Percentiles rank a stretch among this genome's conserved stretches.
Conservation (phyloP, 1,139 yeast genomes). For the Taphrina populina region DNA sequence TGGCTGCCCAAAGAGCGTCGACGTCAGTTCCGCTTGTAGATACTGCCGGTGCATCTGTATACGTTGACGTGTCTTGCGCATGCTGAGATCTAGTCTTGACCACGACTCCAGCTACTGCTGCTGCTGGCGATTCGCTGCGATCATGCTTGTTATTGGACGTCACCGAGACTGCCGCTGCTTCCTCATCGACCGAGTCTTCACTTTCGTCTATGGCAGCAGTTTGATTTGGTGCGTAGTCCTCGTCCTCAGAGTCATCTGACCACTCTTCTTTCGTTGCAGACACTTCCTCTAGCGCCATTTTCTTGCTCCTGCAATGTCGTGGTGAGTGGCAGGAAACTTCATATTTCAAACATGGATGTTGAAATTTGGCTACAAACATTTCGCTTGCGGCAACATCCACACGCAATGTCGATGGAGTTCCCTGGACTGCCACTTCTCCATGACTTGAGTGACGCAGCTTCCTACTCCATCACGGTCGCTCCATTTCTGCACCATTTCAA, state of each 20-base stretch:
- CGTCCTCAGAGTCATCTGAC: slow-evolving; percentile 35
- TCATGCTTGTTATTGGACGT: slow-evolving; percentile 1
- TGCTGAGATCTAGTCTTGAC: slow-evolving; percentile 59
- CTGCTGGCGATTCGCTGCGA: slow-evolving; percentile 14
- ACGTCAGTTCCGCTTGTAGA: slow-evolving; percentile 47
- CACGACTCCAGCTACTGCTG: too few relatives aligned
- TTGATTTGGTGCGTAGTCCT: slow-evolving; percentile 14
- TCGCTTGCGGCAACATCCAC: too few relatives aligned
- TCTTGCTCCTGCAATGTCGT: too few relatives aligned
- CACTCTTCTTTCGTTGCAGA: too few relatives aligned
- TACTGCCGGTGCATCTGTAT: slow-evolving; percentile 38
- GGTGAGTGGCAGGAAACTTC: too few relatives aligned
- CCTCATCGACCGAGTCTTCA: slow-evolving; percentile 18
- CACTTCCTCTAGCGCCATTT: too few relatives aligned
- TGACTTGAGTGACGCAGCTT: slow-evolving; percentile 16
- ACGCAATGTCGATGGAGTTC: too few relatives aligned
- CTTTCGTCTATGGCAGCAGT: neutral
- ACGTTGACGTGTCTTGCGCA: slow-evolving; percentile 42
- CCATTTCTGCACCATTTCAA: slow-evolving; percentile 24
- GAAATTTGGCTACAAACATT: too few relatives aligned
- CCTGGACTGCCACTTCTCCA: slow-evolving; percentile 28
- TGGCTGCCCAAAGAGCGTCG: slow-evolving; percentile 56
- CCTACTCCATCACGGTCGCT: slow-evolving; percentile 12
- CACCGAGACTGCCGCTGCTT: neutral
- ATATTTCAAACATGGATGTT: neutral